Base-by-base conservation (phyloP, 2,329 filamentous ascomycete genomes). In the Penicillium corylophilum region DNA sequence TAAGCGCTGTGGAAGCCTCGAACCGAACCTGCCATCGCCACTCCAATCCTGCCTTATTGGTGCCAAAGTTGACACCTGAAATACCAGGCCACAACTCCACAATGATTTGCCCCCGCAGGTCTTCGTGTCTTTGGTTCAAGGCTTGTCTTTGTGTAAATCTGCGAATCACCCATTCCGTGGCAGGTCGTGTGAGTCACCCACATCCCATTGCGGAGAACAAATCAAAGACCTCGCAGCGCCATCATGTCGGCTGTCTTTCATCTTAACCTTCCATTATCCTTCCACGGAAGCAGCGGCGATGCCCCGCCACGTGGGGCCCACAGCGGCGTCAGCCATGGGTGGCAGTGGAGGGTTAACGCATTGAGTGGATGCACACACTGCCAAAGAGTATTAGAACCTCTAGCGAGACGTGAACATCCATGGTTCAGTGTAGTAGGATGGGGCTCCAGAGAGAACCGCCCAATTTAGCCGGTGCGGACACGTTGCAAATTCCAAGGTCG, bases 301-400 rank as follows among this genome's bases (percentile, higher is more conserved):
- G 46, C 36, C 28, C 44, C 46, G 44, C 48, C 52, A 53, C 52
- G 46, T 53, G 46, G 46, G 44, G 28, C 42, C 31, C 42, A 47
- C 18, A n/a, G 5, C 41, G 8, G 26, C 45, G 18, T 39, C 46
- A 24, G 22, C 48, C 40, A 44, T 49, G 46, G 46, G 33, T 24
- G 40, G 12, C 16, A 28, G 15, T 40, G n/a, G 31, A 16, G 7
- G n/a, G 29, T 6, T 12, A 26, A n/a, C 7, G 12, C 23, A 23
- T n/a, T 28, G 39, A 49, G 20, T 44, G 46, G 46, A 40, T 40
- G 38, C 22, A 12, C 20, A 41, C 23, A 26, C 16, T 33, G 16
- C 33, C 33, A 12, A 20, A 38, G 35, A 38, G 9, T 9, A 28
- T 28, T 28, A 28, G 26, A 8, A 38, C 13, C 16, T 38, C 35